A percentile compares a stretch with the other conserved stretches of the same genome.
These are phyloP conservation scores for Rhodocollybia butyracea DNA, from an alignment of 768 basidiomycete genomes.

Conservation along the genomic window DNA sequence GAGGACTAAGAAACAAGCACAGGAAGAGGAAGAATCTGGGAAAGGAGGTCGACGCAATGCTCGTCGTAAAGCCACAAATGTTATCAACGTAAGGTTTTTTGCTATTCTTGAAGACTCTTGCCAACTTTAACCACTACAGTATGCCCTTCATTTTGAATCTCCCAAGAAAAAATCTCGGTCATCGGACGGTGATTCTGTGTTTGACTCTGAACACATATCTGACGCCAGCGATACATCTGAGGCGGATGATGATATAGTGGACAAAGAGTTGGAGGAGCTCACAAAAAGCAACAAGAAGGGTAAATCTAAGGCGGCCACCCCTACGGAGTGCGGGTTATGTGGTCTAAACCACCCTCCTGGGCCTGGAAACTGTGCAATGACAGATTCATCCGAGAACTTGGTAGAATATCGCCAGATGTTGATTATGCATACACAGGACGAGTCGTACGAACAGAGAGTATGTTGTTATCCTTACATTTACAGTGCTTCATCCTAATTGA, in stretches of 20 bases:
- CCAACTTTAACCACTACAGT: conserved; percentile 19
- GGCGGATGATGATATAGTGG: conserved; percentile 1
- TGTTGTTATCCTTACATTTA: conserved; percentile 14
- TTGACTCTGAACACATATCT: conserved; percentile 24
- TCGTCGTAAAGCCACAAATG: conserved; percentile 61
- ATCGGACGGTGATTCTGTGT: conserved; percentile 31
- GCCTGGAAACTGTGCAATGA: conserved; percentile 58
- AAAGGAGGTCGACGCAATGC: conserved; percentile 75
- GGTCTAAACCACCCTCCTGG: conserved; percentile 20
- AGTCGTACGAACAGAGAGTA: conserved; percentile 65
- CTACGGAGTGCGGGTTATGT: conserved; percentile 58
- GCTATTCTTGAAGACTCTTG: background rate
- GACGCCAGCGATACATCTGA: conserved; percentile 7
- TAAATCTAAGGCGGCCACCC: background rate
- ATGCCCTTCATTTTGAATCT: conserved; percentile 16
- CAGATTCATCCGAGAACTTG: conserved; percentile 59
- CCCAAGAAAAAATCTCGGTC: conserved; percentile 1
- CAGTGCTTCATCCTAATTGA: conserved; percentile 9
- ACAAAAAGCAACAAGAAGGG: conserved; percentile 1
- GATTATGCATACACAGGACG: conserved; percentile 59
- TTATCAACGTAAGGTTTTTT: conserved; percentile 34
- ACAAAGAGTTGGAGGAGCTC: background rate
- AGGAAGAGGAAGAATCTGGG: conserved; percentile 57
- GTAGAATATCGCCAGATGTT: conserved; percentile 69
- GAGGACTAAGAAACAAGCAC: conserved; percentile 35